These are phyloP conservation scores for Blastomyces parvus DNA, from an alignment of 2,329 filamentous ascomycete species.

Conservation along the genomic window DNA sequence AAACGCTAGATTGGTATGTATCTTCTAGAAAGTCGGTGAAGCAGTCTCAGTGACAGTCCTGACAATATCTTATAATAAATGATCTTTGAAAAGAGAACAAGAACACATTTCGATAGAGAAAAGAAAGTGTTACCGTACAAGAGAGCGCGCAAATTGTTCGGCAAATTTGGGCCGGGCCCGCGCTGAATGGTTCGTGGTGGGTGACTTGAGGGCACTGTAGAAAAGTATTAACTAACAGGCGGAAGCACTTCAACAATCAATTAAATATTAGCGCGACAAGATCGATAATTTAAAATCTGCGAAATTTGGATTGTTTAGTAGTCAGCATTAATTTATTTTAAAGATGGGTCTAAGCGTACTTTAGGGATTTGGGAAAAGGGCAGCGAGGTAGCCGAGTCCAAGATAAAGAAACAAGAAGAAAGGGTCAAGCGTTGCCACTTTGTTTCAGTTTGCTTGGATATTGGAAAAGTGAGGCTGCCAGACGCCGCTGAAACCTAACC, in stretches of 20 bases:
- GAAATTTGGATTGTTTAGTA: not conserved
- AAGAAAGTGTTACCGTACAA: not conserved
- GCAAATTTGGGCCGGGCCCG: not conserved
- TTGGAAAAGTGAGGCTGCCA: constrained; percentile 7
- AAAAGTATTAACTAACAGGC: not conserved
- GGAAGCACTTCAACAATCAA: not conserved
- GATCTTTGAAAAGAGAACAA: not conserved
- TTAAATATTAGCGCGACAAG: not conserved
- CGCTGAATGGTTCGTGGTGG: not conserved
- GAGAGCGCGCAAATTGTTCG: not conserved
- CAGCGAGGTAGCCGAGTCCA: not conserved
- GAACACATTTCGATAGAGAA: not conserved
- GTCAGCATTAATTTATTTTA: constrained; percentile 1
- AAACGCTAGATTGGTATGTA: not conserved
- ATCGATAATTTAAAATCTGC: not conserved
- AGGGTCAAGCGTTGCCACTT: constrained; percentile 1
- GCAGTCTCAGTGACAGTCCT: not conserved
- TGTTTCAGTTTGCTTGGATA: constrained; percentile 1
- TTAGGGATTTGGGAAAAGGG: not conserved
- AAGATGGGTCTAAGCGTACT: not conserved
- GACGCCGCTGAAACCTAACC: constrained; percentile 1
- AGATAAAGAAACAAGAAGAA: not conserved
- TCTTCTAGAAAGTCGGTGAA: not conserved
- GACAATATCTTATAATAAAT: not conserved
- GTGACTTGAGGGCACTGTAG: not conserved